Conservation (phyloP, 139 green algal genomes). For the Closterium sp. region DNA sequence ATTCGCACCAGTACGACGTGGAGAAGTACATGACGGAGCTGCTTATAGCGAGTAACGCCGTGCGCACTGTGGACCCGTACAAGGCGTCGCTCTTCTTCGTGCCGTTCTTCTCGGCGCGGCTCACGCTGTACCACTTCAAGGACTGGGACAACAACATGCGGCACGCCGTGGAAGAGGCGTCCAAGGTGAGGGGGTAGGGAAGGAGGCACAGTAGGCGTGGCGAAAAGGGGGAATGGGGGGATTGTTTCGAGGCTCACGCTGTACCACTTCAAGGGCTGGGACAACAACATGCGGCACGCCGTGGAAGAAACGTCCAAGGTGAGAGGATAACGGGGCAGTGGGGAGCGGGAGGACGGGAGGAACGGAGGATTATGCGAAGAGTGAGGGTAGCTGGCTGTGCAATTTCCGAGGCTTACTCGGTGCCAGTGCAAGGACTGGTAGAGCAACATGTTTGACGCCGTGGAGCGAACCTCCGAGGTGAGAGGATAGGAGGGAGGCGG, state of each 20-base stretch:
- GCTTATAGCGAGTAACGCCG: neutral
- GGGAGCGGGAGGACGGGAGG: neutral
- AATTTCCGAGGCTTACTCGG: neutral
- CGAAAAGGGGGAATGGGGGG: neutral
- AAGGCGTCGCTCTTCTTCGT: conserved; percentile 26
- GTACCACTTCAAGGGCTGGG: neutral
- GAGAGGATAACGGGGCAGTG: neutral
- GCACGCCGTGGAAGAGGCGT: neutral
- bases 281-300: neutral
- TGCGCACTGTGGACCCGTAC: conserved; percentile 7
- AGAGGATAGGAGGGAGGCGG: neutral
- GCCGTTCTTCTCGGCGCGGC: neutral
- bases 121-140: neutral
- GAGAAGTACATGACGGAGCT: neutral
- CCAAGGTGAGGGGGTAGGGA: neutral
- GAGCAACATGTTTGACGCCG: neutral
- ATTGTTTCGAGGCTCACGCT: neutral
- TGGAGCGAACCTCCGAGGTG: neutral
- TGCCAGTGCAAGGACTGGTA: neutral
- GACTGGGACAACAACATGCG: conserved; percentile 11
- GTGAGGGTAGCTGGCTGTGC: neutral
- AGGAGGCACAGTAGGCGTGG: neutral
- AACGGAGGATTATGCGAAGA: neutral
- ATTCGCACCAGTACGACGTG: conserved; percentile 1
- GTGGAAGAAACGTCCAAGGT: neutral